Evolutionary conservation across 192 early-diverging fungal genomes (phyloP).

Genomic region (Coemansia sp.): DNA sequence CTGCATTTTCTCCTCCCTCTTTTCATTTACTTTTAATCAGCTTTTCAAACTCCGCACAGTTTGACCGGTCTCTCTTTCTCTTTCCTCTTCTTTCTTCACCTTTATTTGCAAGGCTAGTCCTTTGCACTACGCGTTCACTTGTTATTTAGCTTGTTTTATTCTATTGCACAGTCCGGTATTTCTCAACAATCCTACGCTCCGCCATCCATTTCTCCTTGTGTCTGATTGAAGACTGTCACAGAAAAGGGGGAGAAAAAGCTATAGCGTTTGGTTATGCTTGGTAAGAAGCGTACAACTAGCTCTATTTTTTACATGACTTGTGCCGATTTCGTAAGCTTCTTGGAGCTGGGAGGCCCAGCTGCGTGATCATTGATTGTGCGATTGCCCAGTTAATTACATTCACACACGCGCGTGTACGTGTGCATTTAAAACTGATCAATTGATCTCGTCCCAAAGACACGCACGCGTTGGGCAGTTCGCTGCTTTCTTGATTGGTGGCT

Average conservation of each 20-base stretch:
- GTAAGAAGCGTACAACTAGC: neutral
- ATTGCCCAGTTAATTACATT: neutral
- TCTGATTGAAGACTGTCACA: neutral
- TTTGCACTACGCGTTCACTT: neutral
- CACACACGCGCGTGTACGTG: neutral
- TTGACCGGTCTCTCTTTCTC: neutral
- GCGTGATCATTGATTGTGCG: slow-evolving; percentile 1
- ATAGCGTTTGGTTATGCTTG: neutral
- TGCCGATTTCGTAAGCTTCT: neutral
- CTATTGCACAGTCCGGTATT: too few species aligned
- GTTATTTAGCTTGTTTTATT: neutral
- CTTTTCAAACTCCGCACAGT: slow-evolving; percentile 24
- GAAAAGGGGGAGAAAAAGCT: neutral
- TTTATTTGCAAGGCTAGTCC: neutral
- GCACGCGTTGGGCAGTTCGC: too few species aligned
- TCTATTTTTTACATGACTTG: neutral
- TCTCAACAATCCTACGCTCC: neutral
- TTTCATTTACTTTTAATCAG: neutral
- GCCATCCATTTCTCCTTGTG: neutral
- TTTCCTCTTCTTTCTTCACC: neutral
- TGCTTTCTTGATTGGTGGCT: neutral
- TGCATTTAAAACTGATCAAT: too few species aligned
- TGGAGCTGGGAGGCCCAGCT: neutral
- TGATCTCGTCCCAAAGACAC: too few species aligned
- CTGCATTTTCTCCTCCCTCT: neutral